Evolutionary conservation across 371 early-diverging fungal genomes (phyloP), one percentile per base, ranked within the genome.

Genomic region (Scutellospora calospora): DNA sequence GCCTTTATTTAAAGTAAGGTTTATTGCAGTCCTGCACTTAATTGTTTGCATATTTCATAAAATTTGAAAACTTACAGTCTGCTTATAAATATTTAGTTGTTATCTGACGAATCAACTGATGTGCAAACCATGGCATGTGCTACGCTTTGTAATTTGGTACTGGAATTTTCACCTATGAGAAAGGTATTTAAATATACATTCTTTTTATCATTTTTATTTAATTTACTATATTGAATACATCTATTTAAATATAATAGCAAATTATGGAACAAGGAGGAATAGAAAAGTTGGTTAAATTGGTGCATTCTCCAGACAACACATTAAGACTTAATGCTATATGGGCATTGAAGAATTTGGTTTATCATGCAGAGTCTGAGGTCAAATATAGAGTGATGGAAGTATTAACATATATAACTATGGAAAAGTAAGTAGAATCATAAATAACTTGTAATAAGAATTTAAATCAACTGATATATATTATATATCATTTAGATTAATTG

Each of bases 161-260:
- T 97, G 20, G 96, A 96, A 63, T 95, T 97, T 77, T 93, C 94
- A 12, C 96, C 97, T 0, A 95, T 97, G 95, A 95, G 94, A 80
- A 91, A 91, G 83, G 89, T 88, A 84, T 66, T 55, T 33, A 22
- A 38, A 27, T 1, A 55, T 12, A 5, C 22, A n/a, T 49, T 49
- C 5, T 49, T 49, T 49, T 49, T 55, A 55, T 55, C 8, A 5
- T n/a, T 22, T 55, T 55, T 20, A 54, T 54, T n/a, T 55, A 1
- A n/a, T 5, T 55, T 55, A 0, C 5, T 8, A 1, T 57, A 22
- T 1, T 57, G 5, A 57, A 55, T 55, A n/a, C 9, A 22, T 22
- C n/a, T 11, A 9, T 45, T 45, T 45, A 8, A 45, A 45, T 20
- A 5, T 35, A 49, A 14, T n/a, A 88, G 87, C 89, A 87, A 18